A percentile compares a stretch with the other conserved stretches of the same genome.
Evolutionary conservation across 1,139 yeast genomes (phyloP).

Genomic region (Blastobotrys ciferrii): DNA sequence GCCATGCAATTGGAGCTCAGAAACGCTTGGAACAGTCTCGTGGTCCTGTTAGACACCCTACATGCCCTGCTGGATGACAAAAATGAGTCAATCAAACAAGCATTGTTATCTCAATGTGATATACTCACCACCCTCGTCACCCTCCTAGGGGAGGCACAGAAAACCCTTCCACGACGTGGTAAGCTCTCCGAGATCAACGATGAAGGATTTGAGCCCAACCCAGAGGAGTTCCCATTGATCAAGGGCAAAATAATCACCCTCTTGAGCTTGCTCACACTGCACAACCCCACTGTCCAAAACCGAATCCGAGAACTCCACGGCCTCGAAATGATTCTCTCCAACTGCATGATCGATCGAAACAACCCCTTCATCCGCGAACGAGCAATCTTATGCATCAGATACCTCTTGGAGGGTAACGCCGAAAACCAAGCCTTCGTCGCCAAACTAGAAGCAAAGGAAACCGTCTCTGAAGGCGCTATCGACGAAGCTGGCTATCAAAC

Average conservation of each 20-base stretch:
- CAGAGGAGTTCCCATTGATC: conserved; percentile 33
- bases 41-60: conserved; percentile 21
- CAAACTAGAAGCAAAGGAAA: conserved; percentile 54
- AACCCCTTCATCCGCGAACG: conserved; percentile 85
- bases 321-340: conserved; percentile 67
- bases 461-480: conserved; percentile 49
- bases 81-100: conserved; percentile 7
- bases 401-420: conserved; percentile 58
- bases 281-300: conserved; percentile 62
- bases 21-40: conserved; percentile 21
- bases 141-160: conserved; percentile 28
- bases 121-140: conserved; percentile 20
- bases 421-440: conserved; percentile 77
- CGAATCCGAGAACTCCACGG: conserved; percentile 64
- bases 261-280: conserved; percentile 41
- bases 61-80: conserved; percentile 18
- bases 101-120: conserved; percentile 3
- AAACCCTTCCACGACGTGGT: conserved; percentile 27
- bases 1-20: conserved; percentile 15
- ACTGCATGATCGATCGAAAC: conserved; percentile 80
- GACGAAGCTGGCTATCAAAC: conserved; percentile 61
- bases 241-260: conserved; percentile 32
- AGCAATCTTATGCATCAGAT: conserved; percentile 73
- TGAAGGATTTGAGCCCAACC: conserved; percentile 11
- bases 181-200: conserved; percentile 27